Conservation (phyloP, 2,329 filamentous ascomycete genomes). For the Colletotrichum liriopes region DNA sequence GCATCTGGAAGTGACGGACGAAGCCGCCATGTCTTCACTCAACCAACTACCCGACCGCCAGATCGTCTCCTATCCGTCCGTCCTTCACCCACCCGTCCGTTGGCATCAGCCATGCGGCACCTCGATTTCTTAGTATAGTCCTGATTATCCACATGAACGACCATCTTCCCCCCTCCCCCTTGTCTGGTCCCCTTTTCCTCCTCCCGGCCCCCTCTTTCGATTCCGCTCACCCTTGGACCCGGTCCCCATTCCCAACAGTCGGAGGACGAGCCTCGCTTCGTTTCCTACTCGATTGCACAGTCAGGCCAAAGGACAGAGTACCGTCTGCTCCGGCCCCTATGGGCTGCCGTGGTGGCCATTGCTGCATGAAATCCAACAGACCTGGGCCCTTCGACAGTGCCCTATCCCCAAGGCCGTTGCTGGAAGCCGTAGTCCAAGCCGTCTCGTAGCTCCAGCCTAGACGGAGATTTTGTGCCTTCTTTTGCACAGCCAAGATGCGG, state of each 20-base stretch:
- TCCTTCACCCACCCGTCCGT: constrained; percentile 6
- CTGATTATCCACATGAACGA: constrained; percentile 7
- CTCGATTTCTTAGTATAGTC: constrained; percentile 1
- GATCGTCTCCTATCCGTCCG: not conserved
- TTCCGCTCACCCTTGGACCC: not conserved
- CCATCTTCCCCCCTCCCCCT: not conserved
- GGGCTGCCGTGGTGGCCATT: not conserved
- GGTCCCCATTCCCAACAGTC: not conserved
- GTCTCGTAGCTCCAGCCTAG: not conserved
- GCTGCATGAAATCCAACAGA: too few species aligned
- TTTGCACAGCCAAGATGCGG: constrained; percentile 13
- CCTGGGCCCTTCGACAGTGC: not conserved
- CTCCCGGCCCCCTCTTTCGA: not conserved
- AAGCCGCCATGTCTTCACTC: not conserved
- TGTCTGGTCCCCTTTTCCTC: constrained; percentile 12
- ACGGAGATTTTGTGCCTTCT: constrained; percentile 2
- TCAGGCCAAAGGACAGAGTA: not conserved
- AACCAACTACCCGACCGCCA: not conserved
- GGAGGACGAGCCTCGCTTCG: constrained; percentile 2
- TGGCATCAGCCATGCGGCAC: not conserved
- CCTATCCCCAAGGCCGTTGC: not conserved
- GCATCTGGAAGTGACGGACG: not conserved
- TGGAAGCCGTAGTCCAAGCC: not conserved
- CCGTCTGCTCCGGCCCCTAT: not conserved
- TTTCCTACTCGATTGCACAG: not conserved